Evolutionary conservation across 2,329 filamentous ascomycete species (phyloP).

Genomic region (Fusarium scirpi): DNA sequence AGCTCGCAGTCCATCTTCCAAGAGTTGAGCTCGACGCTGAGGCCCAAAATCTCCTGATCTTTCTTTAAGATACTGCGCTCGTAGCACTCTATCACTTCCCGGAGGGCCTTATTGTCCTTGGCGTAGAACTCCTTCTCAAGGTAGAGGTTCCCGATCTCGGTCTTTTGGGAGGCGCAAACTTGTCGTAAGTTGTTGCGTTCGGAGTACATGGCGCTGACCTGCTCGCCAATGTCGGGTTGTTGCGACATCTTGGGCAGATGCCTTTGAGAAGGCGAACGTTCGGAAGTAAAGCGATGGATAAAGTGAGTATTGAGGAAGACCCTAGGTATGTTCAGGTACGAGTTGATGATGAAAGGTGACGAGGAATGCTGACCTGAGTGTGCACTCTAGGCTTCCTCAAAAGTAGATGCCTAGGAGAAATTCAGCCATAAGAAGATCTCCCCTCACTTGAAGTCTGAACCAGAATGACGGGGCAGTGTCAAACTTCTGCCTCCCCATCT

Average conservation of each 20-base stretch:
- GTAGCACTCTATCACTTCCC: not conserved
- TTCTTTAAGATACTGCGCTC: slow-evolving; percentile 1
- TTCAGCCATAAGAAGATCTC: not conserved
- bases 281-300: fast-evolving
- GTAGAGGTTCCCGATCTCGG: slow-evolving; percentile 5
- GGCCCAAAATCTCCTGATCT: not conserved
- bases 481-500: not conserved
- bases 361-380: not conserved
- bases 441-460: not conserved
- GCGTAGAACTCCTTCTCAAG: not conserved
- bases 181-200: not conserved
- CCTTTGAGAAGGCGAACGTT: not conserved
- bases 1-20: slow-evolving; percentile 1
- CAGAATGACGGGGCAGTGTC: slow-evolving; percentile 7
- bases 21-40: not conserved
- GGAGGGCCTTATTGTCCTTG: not conserved
- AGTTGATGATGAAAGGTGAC: too few relatives aligned
- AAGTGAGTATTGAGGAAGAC: not conserved
- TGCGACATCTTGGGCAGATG: not conserved
- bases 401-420: not conserved
- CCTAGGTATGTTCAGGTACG: not conserved
- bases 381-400: too few relatives aligned
- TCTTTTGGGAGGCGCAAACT: not conserved
- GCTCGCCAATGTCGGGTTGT: not conserved
- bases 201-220: not conserved